Evolutionary conservation across 345 rosid genomes (phyloP).

Genomic region (Euphorbia lathyris): DNA sequence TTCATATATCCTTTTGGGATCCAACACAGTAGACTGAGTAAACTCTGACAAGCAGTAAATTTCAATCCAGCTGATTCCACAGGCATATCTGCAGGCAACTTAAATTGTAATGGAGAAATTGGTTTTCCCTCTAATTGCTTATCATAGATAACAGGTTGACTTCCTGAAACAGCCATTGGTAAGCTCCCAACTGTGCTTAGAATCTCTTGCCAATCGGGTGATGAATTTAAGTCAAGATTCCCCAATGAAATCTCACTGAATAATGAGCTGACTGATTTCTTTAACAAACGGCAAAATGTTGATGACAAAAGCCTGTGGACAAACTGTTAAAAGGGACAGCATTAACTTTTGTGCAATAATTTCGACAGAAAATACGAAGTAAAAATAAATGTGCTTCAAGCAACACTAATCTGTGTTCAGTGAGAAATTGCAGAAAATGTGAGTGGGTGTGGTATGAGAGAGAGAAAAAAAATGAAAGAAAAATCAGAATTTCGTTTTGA

Average conservation of each 20-base stretch:
- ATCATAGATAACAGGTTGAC: constrained; percentile 10
- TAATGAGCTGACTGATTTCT: constrained; percentile 36
- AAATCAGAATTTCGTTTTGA: neutral
- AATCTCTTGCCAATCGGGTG: constrained; percentile 60
- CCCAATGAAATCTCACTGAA: constrained; percentile 29
- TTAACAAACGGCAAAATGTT: constrained; percentile 50
- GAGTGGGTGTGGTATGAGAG: neutral
- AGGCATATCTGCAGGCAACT: constrained; percentile 5
- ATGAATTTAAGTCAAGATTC: constrained; percentile 39
- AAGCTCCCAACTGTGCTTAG: constrained; percentile 47
- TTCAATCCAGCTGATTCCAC: constrained; percentile 27
- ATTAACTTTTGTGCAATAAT: constrained; percentile 12
- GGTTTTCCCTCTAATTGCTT: constrained; percentile 10
- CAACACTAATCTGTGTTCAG: neutral
- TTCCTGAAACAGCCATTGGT: constrained; percentile 24
- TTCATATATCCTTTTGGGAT: constrained; percentile 73
- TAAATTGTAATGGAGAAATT: constrained; percentile 21
- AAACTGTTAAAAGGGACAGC: constrained; percentile 52
- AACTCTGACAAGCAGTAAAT: constrained; percentile 49
- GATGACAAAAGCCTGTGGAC: constrained; percentile 80
- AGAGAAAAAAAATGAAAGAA: neutral
- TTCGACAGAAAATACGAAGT: neutral
- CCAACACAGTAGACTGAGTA: constrained; percentile 59
- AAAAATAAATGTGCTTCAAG: neutral
- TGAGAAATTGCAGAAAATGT: neutral